phyloP scores from a whole-genome alignment of 257 asterid genomes.

The Prunella vulgaris region DNA sequence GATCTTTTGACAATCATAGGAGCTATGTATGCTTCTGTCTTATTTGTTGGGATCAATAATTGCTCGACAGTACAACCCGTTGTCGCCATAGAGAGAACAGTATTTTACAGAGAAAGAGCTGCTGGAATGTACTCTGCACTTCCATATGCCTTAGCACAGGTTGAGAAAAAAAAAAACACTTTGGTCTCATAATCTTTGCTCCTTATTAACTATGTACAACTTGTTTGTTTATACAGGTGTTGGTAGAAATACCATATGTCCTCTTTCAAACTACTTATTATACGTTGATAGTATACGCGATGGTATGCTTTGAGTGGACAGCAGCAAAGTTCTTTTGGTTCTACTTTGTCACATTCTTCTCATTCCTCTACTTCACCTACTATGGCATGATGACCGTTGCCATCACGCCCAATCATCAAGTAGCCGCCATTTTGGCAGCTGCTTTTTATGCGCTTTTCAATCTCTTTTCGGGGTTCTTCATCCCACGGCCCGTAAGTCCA shows the following conservation, averaged over 20 bases:
- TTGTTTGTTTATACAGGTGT: conserved; percentile 37
- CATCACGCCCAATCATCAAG: conserved; percentile 80
- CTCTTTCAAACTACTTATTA: conserved; percentile 57
- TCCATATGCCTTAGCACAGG: conserved; percentile 87
- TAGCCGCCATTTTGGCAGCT: conserved; percentile 69
- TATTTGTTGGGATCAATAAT: conserved; percentile 68
- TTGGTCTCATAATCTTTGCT: neutral
- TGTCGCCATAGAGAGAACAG: conserved; percentile 67
- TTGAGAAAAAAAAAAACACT: neutral
- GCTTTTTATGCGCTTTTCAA: conserved; percentile 75
- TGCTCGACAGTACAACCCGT: conserved; percentile 78
- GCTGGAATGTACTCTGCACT: conserved; percentile 88
- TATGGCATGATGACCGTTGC: conserved; percentile 85
- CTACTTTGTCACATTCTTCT: conserved; percentile 66
- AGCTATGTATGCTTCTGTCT: conserved; percentile 67
- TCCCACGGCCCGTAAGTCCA: conserved; percentile 72
- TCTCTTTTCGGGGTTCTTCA: conserved; percentile 75
- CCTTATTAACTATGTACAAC: neutral
- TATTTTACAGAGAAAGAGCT: conserved; percentile 66
- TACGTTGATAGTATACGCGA: conserved; percentile 61
- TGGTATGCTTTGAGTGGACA: conserved; percentile 82
- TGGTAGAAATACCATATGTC: conserved; percentile 62
- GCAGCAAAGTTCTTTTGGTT: conserved; percentile 74
- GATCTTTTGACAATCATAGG: conserved; percentile 70
- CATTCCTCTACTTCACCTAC: conserved; percentile 83